A percentile compares a stretch with the other conserved stretches of the same genome.
Evolutionary conservation across 495 filamentous ascomycete genomes (phyloP).

Genomic region (Penicillium subrubescens): DNA sequence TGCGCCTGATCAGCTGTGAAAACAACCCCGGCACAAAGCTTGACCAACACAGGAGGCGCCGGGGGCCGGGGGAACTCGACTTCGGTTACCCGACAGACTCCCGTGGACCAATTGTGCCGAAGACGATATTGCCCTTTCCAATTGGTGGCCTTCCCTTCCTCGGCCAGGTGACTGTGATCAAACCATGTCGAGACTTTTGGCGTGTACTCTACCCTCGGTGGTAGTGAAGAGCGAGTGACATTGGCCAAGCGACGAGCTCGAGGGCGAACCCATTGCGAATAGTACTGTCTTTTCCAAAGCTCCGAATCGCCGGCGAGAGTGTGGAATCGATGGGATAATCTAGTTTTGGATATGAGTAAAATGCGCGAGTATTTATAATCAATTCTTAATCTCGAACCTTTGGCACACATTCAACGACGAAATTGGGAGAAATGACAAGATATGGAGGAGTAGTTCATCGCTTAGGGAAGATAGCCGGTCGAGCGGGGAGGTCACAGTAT

Average conservation of each 20-base stretch:
- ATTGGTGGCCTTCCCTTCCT: slow-evolving; percentile 55
- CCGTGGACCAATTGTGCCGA: slow-evolving; percentile 88
- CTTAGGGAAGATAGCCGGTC: slow-evolving; percentile 67
- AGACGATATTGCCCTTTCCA: slow-evolving; percentile 94
- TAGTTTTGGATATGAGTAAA: slow-evolving; percentile 37
- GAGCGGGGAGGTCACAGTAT: slow-evolving; percentile 15
- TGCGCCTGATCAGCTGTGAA: slow-evolving; percentile 71
- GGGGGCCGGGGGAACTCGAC: slow-evolving; percentile 63
- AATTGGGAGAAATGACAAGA: slow-evolving; percentile 75
- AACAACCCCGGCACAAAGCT: slow-evolving; percentile 72
- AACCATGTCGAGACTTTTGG: slow-evolving; percentile 80
- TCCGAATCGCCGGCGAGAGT: slow-evolving; percentile 79
- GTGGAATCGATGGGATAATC: slow-evolving; percentile 77
- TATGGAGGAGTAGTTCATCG: slow-evolving; percentile 84
- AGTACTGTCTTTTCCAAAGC: slow-evolving; percentile 90
- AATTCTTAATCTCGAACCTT: too few relatives aligned
- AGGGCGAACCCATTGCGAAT: slow-evolving; percentile 84
- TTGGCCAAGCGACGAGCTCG: slow-evolving; percentile 77
- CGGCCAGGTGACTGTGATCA: slow-evolving; percentile 64
- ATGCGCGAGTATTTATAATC: too few relatives aligned
- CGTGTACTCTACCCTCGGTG: slow-evolving; percentile 60
- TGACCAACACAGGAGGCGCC: slow-evolving; percentile 64
- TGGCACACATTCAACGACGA: slow-evolving; percentile 69
- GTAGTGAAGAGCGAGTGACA: slow-evolving; percentile 48
- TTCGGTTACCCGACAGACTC: slow-evolving; percentile 78